Evolutionary conservation across 2,329 filamentous ascomycete species (phyloP).

Genomic region (Trichocomaceae sp.): DNA sequence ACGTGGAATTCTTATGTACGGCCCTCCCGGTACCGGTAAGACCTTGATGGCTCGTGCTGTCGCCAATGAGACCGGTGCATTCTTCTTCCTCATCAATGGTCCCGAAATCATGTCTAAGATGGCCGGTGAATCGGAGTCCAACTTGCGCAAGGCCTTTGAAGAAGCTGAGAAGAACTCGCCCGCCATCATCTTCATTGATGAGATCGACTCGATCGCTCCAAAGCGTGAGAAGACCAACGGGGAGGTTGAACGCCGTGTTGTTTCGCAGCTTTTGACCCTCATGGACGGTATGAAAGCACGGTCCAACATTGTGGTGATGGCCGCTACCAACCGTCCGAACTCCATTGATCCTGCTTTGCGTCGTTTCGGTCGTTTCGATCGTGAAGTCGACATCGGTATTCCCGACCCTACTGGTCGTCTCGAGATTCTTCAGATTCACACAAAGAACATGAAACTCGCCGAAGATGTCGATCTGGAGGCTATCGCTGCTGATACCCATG

Average conservation of each 20-base stretch:
- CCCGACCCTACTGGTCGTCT: constrained; percentile 96
- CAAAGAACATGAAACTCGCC: constrained; percentile 99
- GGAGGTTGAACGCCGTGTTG: constrained; percentile 96
- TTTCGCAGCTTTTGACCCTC: constrained; percentile 98
- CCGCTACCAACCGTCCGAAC: constrained; percentile 96
- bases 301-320: constrained; percentile 99
- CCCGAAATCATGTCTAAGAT: constrained; percentile 98
- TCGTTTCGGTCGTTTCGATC: constrained; percentile 97
- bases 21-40: constrained; percentile 99
- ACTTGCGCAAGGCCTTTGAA: constrained; percentile 99
- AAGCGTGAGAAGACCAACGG: constrained; percentile 94
- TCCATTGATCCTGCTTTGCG: constrained; percentile 97
- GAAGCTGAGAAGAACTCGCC: constrained; percentile 96
- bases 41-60: constrained; percentile 98
- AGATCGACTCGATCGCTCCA: constrained; percentile 98
- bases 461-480: constrained; percentile 96
- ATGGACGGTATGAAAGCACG: constrained; percentile 99
- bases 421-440: constrained; percentile 98
- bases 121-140: constrained; percentile 99
- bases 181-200: constrained; percentile 97
- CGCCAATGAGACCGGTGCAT: constrained; percentile 97
- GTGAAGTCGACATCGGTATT: constrained; percentile 94
- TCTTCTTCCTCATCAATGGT: constrained; percentile 99
- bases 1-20: constrained; percentile 99
- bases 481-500: constrained; percentile 95